Percentiles rank a stretch among this genome's conserved stretches.
These are phyloP conservation scores for Euphorbia peplus DNA, from an alignment of 345 rosid genomes.

Conservation along the genomic window DNA sequence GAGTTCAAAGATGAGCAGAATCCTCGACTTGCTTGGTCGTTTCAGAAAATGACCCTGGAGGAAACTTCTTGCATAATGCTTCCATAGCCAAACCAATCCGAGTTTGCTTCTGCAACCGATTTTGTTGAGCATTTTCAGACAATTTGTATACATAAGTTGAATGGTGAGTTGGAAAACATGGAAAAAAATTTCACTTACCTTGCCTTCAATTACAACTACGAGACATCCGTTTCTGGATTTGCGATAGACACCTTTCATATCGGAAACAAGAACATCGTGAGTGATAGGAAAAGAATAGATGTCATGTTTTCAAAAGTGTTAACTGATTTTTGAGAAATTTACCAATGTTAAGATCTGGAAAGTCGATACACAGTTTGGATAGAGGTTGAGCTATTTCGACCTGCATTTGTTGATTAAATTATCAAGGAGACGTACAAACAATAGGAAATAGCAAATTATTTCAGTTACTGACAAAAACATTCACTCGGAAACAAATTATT, in stretches of 20 bases:
- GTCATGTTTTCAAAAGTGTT: background rate
- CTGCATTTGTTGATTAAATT: slow-evolving; percentile 40
- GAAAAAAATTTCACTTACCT: slow-evolving; percentile 44
- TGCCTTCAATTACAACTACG: slow-evolving; percentile 59
- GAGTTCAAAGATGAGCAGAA: slow-evolving; percentile 2
- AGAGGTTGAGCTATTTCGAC: slow-evolving; percentile 78
- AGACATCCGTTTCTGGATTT: slow-evolving; percentile 72
- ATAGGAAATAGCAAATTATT: background rate
- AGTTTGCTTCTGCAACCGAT: slow-evolving; percentile 46
- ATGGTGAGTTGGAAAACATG: background rate
- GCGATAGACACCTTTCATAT: slow-evolving; percentile 62
- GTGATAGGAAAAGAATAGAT: slow-evolving; percentile 18
- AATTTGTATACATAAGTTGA: background rate
- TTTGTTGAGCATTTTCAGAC: background rate
- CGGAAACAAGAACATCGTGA: slow-evolving; percentile 17
- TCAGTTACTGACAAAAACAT: background rate
- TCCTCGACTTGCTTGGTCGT: slow-evolving; percentile 20
- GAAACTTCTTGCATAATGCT: slow-evolving; percentile 55
- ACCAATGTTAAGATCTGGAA: slow-evolving; percentile 85
- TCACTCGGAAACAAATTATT: background rate
- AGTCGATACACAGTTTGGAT: slow-evolving; percentile 76
- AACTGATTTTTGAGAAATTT: slow-evolving; percentile 11
- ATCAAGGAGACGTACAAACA: slow-evolving; percentile 5
- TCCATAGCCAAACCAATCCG: slow-evolving; percentile 52
- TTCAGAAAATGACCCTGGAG: slow-evolving; percentile 42